Percentiles rank a stretch among this genome's conserved stretches.
Conservation (phyloP, 352 stramenopile species). For the Blastocystis sp. region DNA sequence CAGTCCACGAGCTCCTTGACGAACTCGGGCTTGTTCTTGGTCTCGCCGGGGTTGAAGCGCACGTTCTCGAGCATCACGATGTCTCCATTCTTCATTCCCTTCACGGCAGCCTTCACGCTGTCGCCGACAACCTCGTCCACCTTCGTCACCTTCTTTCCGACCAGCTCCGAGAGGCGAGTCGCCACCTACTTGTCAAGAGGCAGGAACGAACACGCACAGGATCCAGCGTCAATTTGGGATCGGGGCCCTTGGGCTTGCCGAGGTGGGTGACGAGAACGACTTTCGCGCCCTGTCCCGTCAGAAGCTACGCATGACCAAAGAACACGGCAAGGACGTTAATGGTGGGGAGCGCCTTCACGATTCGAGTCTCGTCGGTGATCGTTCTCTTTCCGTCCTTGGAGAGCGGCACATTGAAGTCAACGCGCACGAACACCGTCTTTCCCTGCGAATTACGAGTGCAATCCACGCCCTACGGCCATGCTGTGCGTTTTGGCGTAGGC, state of each 20-base stretch:
- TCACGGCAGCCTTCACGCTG: slow-evolving; percentile 82
- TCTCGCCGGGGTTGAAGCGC: slow-evolving; percentile 94
- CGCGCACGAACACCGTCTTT: slow-evolving; percentile 97
- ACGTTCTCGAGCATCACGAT: slow-evolving; percentile 98
- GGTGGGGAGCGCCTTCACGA: slow-evolving; percentile 92
- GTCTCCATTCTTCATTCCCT: slow-evolving; percentile 78
- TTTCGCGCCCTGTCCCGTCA: slow-evolving; percentile 93
- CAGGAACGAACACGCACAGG: slow-evolving; percentile 82
- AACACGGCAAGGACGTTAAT: slow-evolving; percentile 78
- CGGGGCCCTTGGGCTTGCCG: slow-evolving; percentile 90
- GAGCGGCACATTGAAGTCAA: slow-evolving; percentile 99
- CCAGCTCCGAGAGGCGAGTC: slow-evolving; percentile 86
- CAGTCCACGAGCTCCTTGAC: slow-evolving; percentile 84
- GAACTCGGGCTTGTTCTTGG: slow-evolving; percentile 92
- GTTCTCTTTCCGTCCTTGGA: slow-evolving; percentile 89
- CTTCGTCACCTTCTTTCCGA: slow-evolving; percentile 89
- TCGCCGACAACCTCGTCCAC: slow-evolving; percentile 92
- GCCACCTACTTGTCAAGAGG: slow-evolving; percentile 94
- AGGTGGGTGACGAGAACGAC: slow-evolving; percentile 98
- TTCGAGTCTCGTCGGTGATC: slow-evolving; percentile 97
- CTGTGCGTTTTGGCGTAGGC: slow-evolving; percentile 68
- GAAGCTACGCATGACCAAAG: slow-evolving; percentile 84
- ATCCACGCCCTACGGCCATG: slow-evolving; percentile 23
- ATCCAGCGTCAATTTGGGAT: slow-evolving; percentile 69
- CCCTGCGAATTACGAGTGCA: slow-evolving; percentile 76